Conservation (phyloP, 352 stramenopile genomes). For the Pythium scleroteichum region DNA sequence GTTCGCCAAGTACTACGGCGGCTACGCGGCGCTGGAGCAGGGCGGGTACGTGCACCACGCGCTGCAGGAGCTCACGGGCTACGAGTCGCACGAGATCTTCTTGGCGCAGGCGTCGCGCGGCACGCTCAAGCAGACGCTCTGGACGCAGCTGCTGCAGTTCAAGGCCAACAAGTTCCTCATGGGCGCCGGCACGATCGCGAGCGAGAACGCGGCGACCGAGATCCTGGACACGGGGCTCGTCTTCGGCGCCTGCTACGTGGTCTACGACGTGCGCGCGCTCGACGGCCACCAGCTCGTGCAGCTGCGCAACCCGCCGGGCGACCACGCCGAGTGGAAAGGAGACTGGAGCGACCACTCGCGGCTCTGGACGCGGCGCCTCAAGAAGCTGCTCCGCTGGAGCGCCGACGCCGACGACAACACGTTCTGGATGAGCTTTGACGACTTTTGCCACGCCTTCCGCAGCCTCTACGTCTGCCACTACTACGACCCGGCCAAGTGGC, state of each 20-base stretch:
- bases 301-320: constrained; percentile 91
- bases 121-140: constrained; percentile 87
- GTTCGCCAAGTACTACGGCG: constrained; percentile 92
- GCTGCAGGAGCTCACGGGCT: constrained; percentile 86
- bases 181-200: constrained; percentile 85
- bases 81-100: constrained; percentile 88
- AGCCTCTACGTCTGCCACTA: constrained; percentile 92
- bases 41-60: constrained; percentile 91
- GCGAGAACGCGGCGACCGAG: constrained; percentile 83
- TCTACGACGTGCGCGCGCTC: constrained; percentile 89
- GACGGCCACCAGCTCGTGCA: constrained; percentile 86
- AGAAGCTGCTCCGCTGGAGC: constrained; percentile 67
- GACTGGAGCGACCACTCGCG: constrained; percentile 92
- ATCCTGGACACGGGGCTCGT: constrained; percentile 89
- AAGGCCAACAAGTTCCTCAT: constrained; percentile 90
- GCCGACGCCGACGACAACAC: constrained; percentile 86
- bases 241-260: constrained; percentile 90
- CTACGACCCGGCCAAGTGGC: constrained; percentile 90
- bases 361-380: constrained; percentile 90
- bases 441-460: constrained; percentile 91
- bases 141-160: constrained; percentile 88
- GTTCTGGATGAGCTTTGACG: constrained; percentile 96
- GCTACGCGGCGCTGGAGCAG: constrained; percentile 82
- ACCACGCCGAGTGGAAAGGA: constrained; percentile 91
- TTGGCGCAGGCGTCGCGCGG: constrained; percentile 79